Conservation (phyloP, 139 green algal genomes). For the Eudorina sp. region DNA sequence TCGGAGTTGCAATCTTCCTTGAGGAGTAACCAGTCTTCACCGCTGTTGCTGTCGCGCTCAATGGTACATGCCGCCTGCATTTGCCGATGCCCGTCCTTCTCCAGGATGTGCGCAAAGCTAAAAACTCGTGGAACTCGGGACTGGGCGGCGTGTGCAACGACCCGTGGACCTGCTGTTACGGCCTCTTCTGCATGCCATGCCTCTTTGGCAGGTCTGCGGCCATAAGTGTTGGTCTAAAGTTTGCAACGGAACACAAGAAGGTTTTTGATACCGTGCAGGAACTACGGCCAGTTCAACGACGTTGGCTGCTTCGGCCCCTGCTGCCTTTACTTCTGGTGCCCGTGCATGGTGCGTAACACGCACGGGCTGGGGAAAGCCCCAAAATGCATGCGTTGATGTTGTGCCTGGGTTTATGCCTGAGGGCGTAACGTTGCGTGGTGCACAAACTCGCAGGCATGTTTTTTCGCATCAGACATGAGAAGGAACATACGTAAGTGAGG, state of each 20-base stretch:
- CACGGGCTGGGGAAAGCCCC: not conserved
- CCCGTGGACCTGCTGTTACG: not conserved
- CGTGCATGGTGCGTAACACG: constrained; percentile 5
- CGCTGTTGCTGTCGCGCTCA: no score
- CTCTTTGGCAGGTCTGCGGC: constrained; percentile 22
- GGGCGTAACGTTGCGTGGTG: not conserved
- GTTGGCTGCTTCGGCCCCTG: constrained; percentile 28
- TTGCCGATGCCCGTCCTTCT: no score
- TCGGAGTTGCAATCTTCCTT: no score
- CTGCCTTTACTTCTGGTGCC: constrained; percentile 29
- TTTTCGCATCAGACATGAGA: constrained; percentile 3
- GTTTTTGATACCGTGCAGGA: no score
- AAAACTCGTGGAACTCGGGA: not conserved
- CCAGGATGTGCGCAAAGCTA: not conserved
- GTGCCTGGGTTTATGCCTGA: not conserved
- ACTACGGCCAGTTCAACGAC: not conserved
- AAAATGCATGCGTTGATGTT: not conserved
- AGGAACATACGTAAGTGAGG: constrained; percentile 7
- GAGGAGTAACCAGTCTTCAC: no score
- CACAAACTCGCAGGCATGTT: not conserved
- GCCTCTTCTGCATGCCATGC: not conserved
- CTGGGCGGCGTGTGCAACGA: not conserved
- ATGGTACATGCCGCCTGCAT: no score
- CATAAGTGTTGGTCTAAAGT: no score
- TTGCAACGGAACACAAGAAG: no score